Evolutionary conservation across 2,329 filamentous ascomycete species (phyloP).

Genomic region (Boeremia exigua): DNA sequence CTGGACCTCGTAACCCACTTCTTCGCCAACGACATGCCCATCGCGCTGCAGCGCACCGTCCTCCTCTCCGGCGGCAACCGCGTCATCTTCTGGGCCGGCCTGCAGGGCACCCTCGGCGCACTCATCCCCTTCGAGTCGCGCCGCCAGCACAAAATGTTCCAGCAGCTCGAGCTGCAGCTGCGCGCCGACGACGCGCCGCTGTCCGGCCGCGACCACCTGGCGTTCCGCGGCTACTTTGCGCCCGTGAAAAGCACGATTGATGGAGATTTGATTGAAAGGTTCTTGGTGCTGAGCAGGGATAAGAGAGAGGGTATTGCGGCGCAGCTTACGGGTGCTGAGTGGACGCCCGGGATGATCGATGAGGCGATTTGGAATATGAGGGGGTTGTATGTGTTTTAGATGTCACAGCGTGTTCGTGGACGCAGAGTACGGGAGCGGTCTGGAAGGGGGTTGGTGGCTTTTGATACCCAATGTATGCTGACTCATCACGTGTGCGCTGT

Average conservation of each 20-base stretch:
- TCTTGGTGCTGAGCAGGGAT: conserved; percentile 80
- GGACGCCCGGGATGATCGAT: conserved; percentile 83
- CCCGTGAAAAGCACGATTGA: conserved; percentile 97
- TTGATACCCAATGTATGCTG: conserved; percentile 6
- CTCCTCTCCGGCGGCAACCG: conserved; percentile 92
- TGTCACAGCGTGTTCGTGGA: too few relatives aligned
- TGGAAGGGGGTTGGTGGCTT: too few relatives aligned
- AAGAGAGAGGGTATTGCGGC: conserved; percentile 95
- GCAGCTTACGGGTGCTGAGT: conserved; percentile 79
- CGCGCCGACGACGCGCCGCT: conserved; percentile 78
- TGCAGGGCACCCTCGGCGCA: conserved; percentile 93
- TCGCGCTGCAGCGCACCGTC: conserved; percentile 85
- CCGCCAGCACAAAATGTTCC: conserved; percentile 97
- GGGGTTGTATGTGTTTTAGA: conserved; percentile 44
- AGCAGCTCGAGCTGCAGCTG: conserved; percentile 87
- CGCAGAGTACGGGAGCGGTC: too few relatives aligned
- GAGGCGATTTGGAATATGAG: conserved; percentile 73
- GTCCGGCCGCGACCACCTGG: conserved; percentile 90
- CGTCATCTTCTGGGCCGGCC: conserved; percentile 88
- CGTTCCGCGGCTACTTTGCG: conserved; percentile 94
- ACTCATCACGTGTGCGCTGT: too few relatives aligned
- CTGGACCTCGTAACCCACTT: conserved; percentile 86
- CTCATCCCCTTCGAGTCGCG: conserved; percentile 89
- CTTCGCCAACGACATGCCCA: conserved; percentile 90
- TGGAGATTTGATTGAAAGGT: conserved; percentile 94